A percentile compares a stretch with the other conserved stretches of the same genome.
phyloP scores from a whole-genome alignment of 352 stramenopile genomes.

The Phytopythium aichiense region DNA sequence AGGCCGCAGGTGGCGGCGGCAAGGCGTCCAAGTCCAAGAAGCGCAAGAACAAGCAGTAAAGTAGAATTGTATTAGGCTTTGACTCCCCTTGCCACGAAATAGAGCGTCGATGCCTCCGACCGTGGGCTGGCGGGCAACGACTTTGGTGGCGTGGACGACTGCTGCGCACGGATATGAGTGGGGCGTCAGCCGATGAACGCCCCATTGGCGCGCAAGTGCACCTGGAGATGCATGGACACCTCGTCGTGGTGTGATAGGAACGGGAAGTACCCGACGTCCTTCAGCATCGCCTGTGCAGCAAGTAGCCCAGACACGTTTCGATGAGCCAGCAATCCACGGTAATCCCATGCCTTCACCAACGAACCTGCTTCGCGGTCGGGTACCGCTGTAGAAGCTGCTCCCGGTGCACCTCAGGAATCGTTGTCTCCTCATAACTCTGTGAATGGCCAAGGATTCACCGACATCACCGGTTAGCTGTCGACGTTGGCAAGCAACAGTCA shows the following conservation, averaged over 20 bases:
- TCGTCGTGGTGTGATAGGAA: constrained; percentile 74
- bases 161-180: not conserved
- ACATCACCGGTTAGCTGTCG: not conserved
- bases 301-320: not conserved
- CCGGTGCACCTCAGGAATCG: constrained; percentile 29
- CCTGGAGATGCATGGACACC: constrained; percentile 72
- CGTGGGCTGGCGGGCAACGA: not conserved
- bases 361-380: constrained; percentile 47
- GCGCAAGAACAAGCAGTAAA: constrained; percentile 27
- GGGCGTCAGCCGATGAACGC: constrained; percentile 31
- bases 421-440: constrained; percentile 59
- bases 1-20: not conserved
- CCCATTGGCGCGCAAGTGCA: constrained; percentile 58
- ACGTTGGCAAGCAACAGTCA: not conserved
- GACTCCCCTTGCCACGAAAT: not conserved
- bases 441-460: not conserved
- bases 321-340: not conserved
- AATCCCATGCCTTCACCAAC: not conserved
- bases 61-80: constrained; percentile 6
- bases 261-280: constrained; percentile 58
- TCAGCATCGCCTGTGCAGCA: constrained; percentile 50
- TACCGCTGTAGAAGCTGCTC: constrained; percentile 43
- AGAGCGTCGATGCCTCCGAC: not conserved
- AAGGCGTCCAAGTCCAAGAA: constrained; percentile 28
- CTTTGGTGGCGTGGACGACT: not conserved